phyloP scores from a whole-genome alignment of 495 filamentous ascomycete species.

The Sabuloglossum arenarium region DNA sequence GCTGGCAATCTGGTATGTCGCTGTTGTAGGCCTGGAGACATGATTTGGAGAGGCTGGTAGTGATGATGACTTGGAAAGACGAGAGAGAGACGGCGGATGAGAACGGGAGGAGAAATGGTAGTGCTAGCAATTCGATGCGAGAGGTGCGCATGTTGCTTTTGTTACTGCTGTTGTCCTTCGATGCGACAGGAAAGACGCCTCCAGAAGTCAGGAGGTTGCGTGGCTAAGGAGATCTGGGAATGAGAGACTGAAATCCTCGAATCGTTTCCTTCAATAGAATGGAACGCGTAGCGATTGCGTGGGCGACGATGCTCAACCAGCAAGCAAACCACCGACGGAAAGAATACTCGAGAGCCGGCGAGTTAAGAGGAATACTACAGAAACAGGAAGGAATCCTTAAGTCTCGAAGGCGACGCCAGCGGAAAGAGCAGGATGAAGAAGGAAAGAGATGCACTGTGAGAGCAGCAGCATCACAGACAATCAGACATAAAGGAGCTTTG shows the following conservation, averaged over 20 bases:
- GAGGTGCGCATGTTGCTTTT: background rate
- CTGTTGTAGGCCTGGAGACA: conserved; percentile 8
- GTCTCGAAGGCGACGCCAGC: background rate
- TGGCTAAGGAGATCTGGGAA: background rate
- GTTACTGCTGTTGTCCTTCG: background rate
- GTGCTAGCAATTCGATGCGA: background rate
- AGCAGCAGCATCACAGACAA: no score
- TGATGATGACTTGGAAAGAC: conserved; percentile 9
- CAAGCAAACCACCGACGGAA: background rate
- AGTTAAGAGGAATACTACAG: background rate
- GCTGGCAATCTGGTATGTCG: conserved; percentile 13
- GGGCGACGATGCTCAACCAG: conserved; percentile 14
- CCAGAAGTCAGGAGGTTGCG: background rate
- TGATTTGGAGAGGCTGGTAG: background rate
- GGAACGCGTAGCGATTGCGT: background rate
- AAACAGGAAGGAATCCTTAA: background rate
- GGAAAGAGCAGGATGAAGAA: no score
- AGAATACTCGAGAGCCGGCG: background rate
- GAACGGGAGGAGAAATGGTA: background rate
- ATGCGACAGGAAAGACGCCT: background rate
- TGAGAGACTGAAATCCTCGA: background rate
- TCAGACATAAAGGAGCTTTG: no score
- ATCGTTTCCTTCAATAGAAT: background rate
- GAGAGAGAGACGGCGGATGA: conserved; percentile 8
- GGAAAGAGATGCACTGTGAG: no score